These are phyloP conservation scores for Pleurotus cornucopiae DNA, from an alignment of 768 basidiomycete species.

Conservation along the genomic window DNA sequence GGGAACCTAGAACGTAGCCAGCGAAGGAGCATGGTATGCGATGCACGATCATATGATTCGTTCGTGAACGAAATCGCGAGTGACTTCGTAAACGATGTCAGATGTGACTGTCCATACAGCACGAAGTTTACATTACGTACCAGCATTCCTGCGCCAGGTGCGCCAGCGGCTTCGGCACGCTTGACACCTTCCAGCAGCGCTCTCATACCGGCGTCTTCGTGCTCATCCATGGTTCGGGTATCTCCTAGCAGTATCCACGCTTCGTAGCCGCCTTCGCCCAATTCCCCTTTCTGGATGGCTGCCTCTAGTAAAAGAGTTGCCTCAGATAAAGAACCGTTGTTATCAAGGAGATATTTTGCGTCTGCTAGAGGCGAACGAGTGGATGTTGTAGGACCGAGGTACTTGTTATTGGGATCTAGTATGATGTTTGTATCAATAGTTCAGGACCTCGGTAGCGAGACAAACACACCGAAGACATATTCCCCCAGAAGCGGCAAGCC, in stretches of 20 bases:
- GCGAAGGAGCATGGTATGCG: conserved; percentile 79
- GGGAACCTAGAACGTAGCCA: conserved; percentile 76
- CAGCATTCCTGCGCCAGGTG: conserved; percentile 69
- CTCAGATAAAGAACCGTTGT: conserved; percentile 84
- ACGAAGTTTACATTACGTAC: conserved; percentile 34
- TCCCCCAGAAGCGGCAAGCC: conserved; percentile 71
- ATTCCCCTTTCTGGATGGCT: conserved; percentile 77
- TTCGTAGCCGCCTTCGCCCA: conserved; percentile 81
- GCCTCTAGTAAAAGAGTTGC: conserved; percentile 86
- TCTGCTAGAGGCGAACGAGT: conserved; percentile 55
- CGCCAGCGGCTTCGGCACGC: conserved; percentile 58
- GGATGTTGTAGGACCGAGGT: conserved; percentile 46
- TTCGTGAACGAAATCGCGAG: conserved; percentile 96
- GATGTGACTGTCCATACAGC: neutral
- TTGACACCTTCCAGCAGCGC: conserved; percentile 73
- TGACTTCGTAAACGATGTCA: conserved; percentile 46
- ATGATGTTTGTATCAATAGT: too few species aligned
- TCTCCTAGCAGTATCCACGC: conserved; percentile 92
- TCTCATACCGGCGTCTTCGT: conserved; percentile 77
- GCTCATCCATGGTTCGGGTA: conserved; percentile 85
- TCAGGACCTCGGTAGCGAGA: neutral
- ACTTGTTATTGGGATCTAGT: conserved; percentile 70
- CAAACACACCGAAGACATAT: conserved; percentile 72
- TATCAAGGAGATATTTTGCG: conserved; percentile 73
- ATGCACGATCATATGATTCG: conserved; percentile 84